phyloP scores from a whole-genome alignment of 169 alveolate genomes.

The Plasmodium adleri region DNA sequence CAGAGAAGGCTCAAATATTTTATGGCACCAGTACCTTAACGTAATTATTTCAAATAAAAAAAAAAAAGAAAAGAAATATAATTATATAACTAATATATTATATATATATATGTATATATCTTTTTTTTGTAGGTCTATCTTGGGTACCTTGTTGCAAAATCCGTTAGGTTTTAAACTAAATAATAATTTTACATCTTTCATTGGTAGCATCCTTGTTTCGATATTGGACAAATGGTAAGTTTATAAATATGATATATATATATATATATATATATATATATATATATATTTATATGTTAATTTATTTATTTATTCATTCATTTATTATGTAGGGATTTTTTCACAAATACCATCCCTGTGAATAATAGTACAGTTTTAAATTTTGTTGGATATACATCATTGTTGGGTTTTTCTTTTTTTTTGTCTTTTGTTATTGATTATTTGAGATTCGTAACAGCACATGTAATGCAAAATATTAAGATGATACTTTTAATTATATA shows the following conservation, averaged over 20 bases:
- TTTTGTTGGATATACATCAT: conserved; percentile 12
- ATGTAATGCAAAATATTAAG: conserved; percentile 16
- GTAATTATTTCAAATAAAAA: not conserved
- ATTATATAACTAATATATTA: not conserved
- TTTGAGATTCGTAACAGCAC: conserved; percentile 30
- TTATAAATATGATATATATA: not conserved
- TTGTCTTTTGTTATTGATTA: conserved; percentile 48
- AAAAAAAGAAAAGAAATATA: no score
- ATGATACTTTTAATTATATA: not conserved
- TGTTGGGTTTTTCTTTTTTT: conserved; percentile 44
- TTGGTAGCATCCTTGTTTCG: conserved; percentile 54
- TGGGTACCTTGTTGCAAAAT: conserved; percentile 60
- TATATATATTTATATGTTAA: not conserved
- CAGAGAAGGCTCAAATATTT: conserved; percentile 9
- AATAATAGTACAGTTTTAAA: not conserved
- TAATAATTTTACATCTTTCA: conserved; percentile 67
- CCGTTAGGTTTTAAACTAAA: conserved; percentile 53
- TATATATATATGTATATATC: not conserved
- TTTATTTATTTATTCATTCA: not conserved
- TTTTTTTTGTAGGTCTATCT: conserved; percentile 21
- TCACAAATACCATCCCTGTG: conserved; percentile 10
- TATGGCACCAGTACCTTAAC: conserved; percentile 49
- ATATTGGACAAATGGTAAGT: conserved; percentile 60
- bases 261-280: not conserved
- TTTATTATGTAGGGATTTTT: conserved; percentile 30